Conservation (phyloP, 2,329 filamentous ascomycete genomes). For the Trichoderma asperellum region DNA sequence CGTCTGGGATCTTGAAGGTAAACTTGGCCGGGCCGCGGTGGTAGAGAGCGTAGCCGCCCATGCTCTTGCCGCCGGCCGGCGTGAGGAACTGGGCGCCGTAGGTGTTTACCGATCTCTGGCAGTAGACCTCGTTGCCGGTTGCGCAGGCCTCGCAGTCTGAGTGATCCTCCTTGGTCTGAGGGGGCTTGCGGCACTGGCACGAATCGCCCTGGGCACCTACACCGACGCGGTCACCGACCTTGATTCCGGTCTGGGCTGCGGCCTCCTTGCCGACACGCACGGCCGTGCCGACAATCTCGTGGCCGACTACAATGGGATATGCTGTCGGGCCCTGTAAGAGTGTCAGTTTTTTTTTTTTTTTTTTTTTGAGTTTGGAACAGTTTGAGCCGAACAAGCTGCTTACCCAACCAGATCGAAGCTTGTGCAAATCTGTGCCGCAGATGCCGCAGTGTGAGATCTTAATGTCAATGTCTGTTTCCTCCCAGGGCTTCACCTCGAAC, state of each 20-base stretch:
- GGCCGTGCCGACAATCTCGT: slow-evolving; percentile 66
- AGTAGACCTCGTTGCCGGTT: slow-evolving; percentile 70
- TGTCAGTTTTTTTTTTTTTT: neutral
- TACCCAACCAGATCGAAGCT: slow-evolving; percentile 25
- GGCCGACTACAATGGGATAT: slow-evolving; percentile 60
- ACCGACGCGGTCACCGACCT: slow-evolving; percentile 66
- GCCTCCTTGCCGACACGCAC: slow-evolving; percentile 53
- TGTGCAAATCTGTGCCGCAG: slow-evolving; percentile 20
- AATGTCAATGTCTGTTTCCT: slow-evolving; percentile 24
- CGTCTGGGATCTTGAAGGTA: slow-evolving; percentile 51
- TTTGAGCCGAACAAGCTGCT: neutral
- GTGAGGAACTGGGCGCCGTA: slow-evolving; percentile 44
- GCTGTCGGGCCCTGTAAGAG: slow-evolving; percentile 32
- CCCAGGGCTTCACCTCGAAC: slow-evolving; percentile 16
- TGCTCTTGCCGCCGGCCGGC: slow-evolving; percentile 15
- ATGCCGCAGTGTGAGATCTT: slow-evolving; percentile 25
- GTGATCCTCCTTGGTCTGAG: slow-evolving; percentile 23
- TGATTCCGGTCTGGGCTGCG: slow-evolving; percentile 51
- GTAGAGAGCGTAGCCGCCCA: slow-evolving; percentile 48
- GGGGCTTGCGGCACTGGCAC: slow-evolving; percentile 62
- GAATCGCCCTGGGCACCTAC: slow-evolving; percentile 70
- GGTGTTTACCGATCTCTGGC: slow-evolving; percentile 61
- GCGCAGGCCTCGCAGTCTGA: slow-evolving; percentile 51
- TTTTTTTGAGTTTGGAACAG: neutral
- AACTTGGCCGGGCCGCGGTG: slow-evolving; percentile 49